phyloP scores from a whole-genome alignment of 805 yeast genomes.

The Cyberlindnera suaveolens region DNA sequence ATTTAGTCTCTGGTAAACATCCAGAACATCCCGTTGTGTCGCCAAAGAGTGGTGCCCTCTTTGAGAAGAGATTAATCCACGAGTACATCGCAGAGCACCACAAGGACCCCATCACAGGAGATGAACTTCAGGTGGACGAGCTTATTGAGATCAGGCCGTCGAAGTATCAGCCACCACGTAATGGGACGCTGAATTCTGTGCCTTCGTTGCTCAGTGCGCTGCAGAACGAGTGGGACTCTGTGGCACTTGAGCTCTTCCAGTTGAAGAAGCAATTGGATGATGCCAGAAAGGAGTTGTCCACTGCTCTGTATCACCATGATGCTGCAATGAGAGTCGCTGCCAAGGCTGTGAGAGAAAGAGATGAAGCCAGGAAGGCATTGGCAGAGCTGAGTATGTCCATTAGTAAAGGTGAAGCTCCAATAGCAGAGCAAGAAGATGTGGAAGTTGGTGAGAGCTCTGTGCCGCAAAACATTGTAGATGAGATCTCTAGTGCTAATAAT shows the following conservation, averaged over 20 bases:
- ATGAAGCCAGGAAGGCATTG: slow-evolving; percentile 63
- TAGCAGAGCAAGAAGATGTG: slow-evolving; percentile 1
- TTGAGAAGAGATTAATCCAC: slow-evolving; percentile 56
- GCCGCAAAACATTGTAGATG: slow-evolving; percentile 5
- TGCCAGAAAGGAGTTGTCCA: slow-evolving; percentile 66
- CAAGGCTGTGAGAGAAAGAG: slow-evolving; percentile 64
- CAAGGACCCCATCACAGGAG: slow-evolving; percentile 70
- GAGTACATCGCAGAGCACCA: slow-evolving; percentile 59
- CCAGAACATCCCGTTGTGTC: slow-evolving; percentile 73
- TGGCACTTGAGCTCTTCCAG: slow-evolving; percentile 73
- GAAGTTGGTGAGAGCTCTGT: slow-evolving; percentile 2
- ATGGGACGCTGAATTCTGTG: slow-evolving; percentile 55
- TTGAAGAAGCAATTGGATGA: slow-evolving; percentile 64
- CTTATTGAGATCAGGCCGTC: slow-evolving; percentile 38
- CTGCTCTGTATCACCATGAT: slow-evolving; percentile 78
- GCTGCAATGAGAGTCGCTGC: slow-evolving; percentile 89
- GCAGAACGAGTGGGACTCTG: slow-evolving; percentile 87
- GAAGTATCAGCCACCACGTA: slow-evolving; percentile 32
- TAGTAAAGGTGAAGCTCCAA: slow-evolving; percentile 18
- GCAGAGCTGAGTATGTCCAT: slow-evolving; percentile 44
- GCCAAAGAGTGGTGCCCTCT: slow-evolving; percentile 60
- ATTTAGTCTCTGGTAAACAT: slow-evolving; percentile 59
- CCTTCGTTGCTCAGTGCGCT: slow-evolving; percentile 71
- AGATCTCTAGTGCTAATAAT: slow-evolving; percentile 10
- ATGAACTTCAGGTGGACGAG: slow-evolving; percentile 52